Percentiles rank a stretch among this genome's conserved stretches.
Evolutionary conservation across 1,284 basidiomycete species (phyloP).

Genomic region (Irpex sp.): DNA sequence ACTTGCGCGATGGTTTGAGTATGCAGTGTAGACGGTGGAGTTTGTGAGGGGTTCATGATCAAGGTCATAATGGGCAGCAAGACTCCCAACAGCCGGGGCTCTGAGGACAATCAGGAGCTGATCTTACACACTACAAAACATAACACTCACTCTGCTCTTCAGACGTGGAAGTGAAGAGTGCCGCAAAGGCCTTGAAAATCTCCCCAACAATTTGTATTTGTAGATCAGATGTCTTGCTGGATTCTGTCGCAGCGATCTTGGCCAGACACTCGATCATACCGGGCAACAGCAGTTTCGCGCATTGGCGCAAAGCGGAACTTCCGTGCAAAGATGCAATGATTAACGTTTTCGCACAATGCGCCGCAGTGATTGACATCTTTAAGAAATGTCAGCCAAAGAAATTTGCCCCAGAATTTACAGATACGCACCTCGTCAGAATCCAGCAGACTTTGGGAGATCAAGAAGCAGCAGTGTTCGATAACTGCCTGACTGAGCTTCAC

Average conservation of each 20-base stretch:
- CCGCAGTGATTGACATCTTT: slow-evolving; percentile 77
- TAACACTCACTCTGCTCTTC: slow-evolving; percentile 61
- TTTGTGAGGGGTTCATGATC: slow-evolving; percentile 58
- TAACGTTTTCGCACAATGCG: slow-evolving; percentile 85
- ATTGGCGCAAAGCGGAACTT: slow-evolving; percentile 65
- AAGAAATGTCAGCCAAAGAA: slow-evolving; percentile 17
- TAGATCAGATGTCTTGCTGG: slow-evolving; percentile 49
- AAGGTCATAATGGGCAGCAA: slow-evolving; percentile 79
- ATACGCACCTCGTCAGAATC: slow-evolving; percentile 64
- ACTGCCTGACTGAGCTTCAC: slow-evolving; percentile 72
- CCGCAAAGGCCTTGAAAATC: slow-evolving; percentile 77
- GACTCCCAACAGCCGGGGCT: slow-evolving; percentile 69
- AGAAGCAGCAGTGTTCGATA: slow-evolving; percentile 82
- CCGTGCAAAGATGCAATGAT: slow-evolving; percentile 61
- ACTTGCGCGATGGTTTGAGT: slow-evolving; percentile 71
- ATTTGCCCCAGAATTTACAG: not conserved
- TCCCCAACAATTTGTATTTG: slow-evolving; percentile 69
- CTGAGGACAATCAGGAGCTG: slow-evolving; percentile 32
- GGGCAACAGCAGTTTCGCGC: slow-evolving; percentile 78
- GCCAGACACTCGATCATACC: slow-evolving; percentile 78
- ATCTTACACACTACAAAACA: slow-evolving; percentile 1
- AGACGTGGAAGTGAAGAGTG: slow-evolving; percentile 55
- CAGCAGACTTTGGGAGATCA: slow-evolving; percentile 76
- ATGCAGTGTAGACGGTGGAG: slow-evolving; percentile 48
- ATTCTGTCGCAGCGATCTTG: slow-evolving; percentile 59